Conservation (phyloP, 345 rosid species). For the Citrus maxima region DNA sequence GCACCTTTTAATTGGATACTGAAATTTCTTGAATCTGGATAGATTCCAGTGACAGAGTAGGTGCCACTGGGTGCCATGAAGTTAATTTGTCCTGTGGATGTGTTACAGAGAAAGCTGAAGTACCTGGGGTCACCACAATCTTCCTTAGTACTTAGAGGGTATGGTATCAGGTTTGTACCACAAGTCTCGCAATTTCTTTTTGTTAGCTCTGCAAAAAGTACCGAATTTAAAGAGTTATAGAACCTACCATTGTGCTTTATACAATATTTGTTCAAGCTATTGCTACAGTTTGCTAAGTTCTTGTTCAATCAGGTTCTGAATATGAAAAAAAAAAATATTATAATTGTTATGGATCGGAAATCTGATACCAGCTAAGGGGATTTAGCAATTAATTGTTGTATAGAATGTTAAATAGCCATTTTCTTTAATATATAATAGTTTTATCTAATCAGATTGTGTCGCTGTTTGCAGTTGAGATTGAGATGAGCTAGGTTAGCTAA, state of each 20-base stretch:
- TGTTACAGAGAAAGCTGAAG: slow-evolving; percentile 45
- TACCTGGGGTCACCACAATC: slow-evolving; percentile 61
- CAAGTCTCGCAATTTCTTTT: slow-evolving; percentile 45
- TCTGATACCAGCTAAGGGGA: too few species aligned
- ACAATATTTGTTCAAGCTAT: background rate
- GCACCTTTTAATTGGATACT: slow-evolving; percentile 25
- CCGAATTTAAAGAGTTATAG: background rate
- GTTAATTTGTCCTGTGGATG: slow-evolving; percentile 36
- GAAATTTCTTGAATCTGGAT: slow-evolving; percentile 30
- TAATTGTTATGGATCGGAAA: too few species aligned
- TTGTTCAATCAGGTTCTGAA: background rate
- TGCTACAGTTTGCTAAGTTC: background rate
- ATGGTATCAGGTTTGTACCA: slow-evolving; percentile 48
- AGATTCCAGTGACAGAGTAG: slow-evolving; percentile 20
- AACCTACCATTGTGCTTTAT: background rate
- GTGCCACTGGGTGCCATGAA: slow-evolving; percentile 28
- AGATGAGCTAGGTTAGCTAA: slow-evolving; percentile 1
- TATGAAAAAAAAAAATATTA: background rate
- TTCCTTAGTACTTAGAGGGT: slow-evolving; percentile 55
- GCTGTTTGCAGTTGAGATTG: slow-evolving; percentile 11
- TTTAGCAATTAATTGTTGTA: too few species aligned
- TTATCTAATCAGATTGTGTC: background rate
- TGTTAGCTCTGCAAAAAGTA: background rate
- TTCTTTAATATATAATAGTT: too few species aligned
- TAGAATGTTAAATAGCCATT: too few species aligned